Percentiles rank a stretch among this genome's conserved stretches.
These are phyloP conservation scores for Triadica sebifera DNA, from an alignment of 345 rosid species.

Conservation along the genomic window DNA sequence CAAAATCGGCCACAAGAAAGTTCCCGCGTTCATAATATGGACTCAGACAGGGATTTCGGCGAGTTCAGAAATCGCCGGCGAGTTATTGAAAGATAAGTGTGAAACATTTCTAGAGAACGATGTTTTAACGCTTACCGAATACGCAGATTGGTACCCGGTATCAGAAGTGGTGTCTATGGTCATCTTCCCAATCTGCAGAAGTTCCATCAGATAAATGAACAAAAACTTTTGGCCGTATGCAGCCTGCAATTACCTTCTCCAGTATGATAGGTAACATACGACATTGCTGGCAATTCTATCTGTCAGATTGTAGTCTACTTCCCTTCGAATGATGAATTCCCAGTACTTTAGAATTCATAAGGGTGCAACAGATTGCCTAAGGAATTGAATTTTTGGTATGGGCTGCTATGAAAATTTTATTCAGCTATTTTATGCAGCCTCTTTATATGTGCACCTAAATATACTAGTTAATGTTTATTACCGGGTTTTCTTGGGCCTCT, in stretches of 20 bases:
- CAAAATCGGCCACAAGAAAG: conserved; percentile 17
- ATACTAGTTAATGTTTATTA: too few species aligned
- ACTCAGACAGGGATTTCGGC: conserved; percentile 19
- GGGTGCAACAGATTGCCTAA: too few species aligned
- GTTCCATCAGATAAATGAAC: not conserved
- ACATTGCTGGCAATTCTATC: not conserved
- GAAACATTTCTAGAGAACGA: not conserved
- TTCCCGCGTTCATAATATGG: conserved; percentile 18
- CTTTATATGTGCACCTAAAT: too few species aligned
- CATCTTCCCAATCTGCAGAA: not conserved
- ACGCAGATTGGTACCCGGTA: too few species aligned
- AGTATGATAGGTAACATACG: not conserved
- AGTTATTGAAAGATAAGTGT: conserved; percentile 48
- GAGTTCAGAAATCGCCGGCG: conserved; percentile 53
- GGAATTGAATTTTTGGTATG: not conserved
- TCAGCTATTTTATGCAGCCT: not conserved
- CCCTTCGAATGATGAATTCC: too few species aligned
- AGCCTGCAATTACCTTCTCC: not conserved
- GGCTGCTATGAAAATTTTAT: not conserved
- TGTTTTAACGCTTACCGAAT: not conserved
- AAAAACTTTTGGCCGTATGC: not conserved
- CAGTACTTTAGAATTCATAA: too few species aligned
- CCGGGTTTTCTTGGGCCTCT: too few species aligned
- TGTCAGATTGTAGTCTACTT: too few species aligned
- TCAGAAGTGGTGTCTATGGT: not conserved